Percentiles rank a stretch among this genome's conserved stretches.
These are phyloP conservation scores for Teunomyces gatunensis DNA, from an alignment of 805 yeast genomes.

Conservation along the genomic window DNA sequence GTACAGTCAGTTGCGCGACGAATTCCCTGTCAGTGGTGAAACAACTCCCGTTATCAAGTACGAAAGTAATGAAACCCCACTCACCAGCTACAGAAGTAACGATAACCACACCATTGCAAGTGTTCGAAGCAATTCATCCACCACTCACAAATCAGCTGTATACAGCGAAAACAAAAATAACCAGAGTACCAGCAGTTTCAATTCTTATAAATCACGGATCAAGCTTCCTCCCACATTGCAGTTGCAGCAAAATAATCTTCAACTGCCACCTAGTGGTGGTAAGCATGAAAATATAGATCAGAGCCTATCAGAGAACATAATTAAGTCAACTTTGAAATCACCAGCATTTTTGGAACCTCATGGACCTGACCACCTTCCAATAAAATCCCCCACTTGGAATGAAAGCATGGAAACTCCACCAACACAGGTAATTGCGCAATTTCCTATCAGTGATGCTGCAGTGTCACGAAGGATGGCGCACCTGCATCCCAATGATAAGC, in stretches of 20 bases:
- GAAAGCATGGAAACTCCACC: slow-evolving; percentile 8
- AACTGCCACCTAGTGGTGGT: not conserved
- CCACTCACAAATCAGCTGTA: slow-evolving; percentile 1
- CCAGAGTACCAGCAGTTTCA: slow-evolving; percentile 22
- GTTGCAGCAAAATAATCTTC: slow-evolving; percentile 10
- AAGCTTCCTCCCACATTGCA: slow-evolving; percentile 31
- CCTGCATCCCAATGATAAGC: not conserved
- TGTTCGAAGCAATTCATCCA: slow-evolving; percentile 7
- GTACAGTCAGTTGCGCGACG: not conserved
- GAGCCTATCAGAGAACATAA: not conserved
- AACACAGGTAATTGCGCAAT: slow-evolving; percentile 7
- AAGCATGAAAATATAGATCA: not conserved
- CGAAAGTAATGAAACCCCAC: not conserved
- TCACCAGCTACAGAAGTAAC: slow-evolving; percentile 4
- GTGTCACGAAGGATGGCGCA: slow-evolving; percentile 1
- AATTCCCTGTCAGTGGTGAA: not conserved
- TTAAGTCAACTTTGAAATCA: slow-evolving; percentile 4
- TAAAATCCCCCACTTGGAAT: slow-evolving; percentile 3
- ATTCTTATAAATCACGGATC: slow-evolving; percentile 29
- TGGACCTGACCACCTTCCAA: slow-evolving; percentile 2
- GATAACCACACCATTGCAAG: slow-evolving; percentile 4
- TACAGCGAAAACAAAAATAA: slow-evolving; percentile 10
- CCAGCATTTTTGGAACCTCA: slow-evolving; percentile 2
- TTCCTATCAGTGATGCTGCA: not conserved
- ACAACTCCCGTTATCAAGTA: not conserved